Conservation (phyloP, 2,329 filamentous ascomycete species). For the Ascochyta rabiei region DNA sequence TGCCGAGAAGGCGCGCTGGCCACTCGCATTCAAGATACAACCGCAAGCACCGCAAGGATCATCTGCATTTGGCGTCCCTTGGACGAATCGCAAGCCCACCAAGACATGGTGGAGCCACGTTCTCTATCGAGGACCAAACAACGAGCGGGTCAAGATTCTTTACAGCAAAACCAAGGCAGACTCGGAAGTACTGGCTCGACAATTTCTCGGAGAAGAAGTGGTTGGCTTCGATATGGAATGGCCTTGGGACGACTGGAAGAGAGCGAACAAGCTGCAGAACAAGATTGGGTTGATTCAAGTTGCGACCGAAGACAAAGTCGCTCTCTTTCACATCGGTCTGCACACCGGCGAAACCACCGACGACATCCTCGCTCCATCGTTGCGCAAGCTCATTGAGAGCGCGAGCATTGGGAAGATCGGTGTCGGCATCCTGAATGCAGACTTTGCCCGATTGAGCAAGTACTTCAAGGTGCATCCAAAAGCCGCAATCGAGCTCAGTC, state of each 20-base stretch:
- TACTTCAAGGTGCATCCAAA: conserved; percentile 67
- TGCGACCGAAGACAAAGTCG: conserved; percentile 76
- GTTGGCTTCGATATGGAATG: conserved; percentile 94
- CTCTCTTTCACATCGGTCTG: conserved; percentile 78
- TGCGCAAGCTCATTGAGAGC: conserved; percentile 76
- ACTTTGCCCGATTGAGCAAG: conserved; percentile 68
- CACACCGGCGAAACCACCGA: conserved; percentile 50
- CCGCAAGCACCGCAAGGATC: conserved; percentile 19
- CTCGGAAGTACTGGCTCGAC: conserved; percentile 68
- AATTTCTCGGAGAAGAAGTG: conserved; percentile 72
- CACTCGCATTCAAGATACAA: conserved; percentile 27
- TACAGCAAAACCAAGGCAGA: conserved; percentile 74
- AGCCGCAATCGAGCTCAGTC: conserved; percentile 80
- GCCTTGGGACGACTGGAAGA: conserved; percentile 59
- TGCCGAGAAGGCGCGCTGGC: conserved; percentile 21
- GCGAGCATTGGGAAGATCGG: conserved; percentile 74
- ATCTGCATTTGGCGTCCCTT: conserved; percentile 11
- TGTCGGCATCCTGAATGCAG: conserved; percentile 71
- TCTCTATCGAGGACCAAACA: conserved; percentile 65
- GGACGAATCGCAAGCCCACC: conserved; percentile 1
- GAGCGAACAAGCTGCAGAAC: conserved; percentile 60
- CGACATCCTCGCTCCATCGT: conserved; percentile 71
- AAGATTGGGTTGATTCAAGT: conserved; percentile 85
- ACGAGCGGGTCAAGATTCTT: conserved; percentile 68
- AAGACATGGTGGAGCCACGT: conserved; percentile 68